Conservation (phyloP, 768 basidiomycete genomes). For the Tephrocybe sp. region DNA sequence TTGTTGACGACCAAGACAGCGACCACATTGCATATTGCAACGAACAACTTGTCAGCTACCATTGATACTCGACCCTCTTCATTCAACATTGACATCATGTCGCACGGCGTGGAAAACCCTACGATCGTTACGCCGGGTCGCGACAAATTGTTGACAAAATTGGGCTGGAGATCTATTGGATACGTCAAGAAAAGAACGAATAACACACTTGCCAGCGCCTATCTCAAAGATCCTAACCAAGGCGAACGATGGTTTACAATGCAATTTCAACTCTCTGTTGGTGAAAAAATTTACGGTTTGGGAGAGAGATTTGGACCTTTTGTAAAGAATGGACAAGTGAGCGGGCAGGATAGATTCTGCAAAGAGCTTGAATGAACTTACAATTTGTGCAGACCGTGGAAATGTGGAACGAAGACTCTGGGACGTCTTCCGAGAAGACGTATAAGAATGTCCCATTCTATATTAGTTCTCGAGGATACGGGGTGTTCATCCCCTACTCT, state of each 20-base stretch:
- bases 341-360: background rate
- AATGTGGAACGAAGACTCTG: constrained; percentile 45
- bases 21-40: constrained; percentile 19
- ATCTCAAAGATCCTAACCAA: constrained; percentile 21
- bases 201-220: constrained; percentile 14
- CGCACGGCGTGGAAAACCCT: constrained; percentile 20
- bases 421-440: constrained; percentile 34
- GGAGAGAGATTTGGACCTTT: constrained; percentile 47
- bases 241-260: constrained; percentile 29
- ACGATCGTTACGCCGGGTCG: constrained; percentile 17
- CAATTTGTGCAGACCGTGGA: constrained; percentile 22
- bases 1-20: constrained; percentile 19
- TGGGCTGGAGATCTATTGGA: constrained; percentile 29
- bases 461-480: constrained; percentile 40
- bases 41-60: constrained; percentile 23
- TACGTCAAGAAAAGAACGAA: constrained; percentile 25
- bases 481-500: constrained; percentile 42
- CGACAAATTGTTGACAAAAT: constrained; percentile 26
- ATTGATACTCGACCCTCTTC: constrained; percentile 25
- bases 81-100: constrained; percentile 26
- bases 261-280: constrained; percentile 34
- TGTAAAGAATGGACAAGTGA: constrained; percentile 41
- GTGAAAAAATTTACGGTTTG: constrained; percentile 44
- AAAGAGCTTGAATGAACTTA: background rate
- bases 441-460: constrained; percentile 37